Evolutionary conservation across 2,329 filamentous ascomycete genomes (phyloP).

Genomic region (Fusarium virguliforme): DNA sequence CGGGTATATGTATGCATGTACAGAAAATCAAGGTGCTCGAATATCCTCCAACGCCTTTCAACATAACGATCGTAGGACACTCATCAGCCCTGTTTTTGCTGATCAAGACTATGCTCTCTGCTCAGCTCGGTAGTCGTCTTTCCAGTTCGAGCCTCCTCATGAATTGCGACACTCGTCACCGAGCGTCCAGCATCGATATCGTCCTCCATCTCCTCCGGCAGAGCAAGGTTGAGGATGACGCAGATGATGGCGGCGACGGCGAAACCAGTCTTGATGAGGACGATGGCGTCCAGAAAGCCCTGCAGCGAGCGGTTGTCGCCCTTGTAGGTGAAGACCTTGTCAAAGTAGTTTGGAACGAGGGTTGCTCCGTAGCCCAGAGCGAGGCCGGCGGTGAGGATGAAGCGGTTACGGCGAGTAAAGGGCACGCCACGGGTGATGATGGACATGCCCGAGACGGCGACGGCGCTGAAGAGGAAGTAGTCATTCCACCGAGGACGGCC

Average conservation of each 20-base stretch:
- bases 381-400: constrained; percentile 84
- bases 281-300: constrained; percentile 83
- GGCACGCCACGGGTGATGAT: constrained; percentile 79
- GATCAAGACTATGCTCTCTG: constrained; percentile 47
- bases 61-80: not conserved
- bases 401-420: constrained; percentile 85
- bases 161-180: constrained; percentile 35
- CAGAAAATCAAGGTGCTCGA: not conserved
- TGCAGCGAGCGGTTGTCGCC: constrained; percentile 77
- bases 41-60: constrained; percentile 11
- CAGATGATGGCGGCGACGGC: constrained; percentile 82
- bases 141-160: constrained; percentile 27
- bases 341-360: constrained; percentile 77
- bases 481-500: constrained; percentile 79
- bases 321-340: constrained; percentile 79
- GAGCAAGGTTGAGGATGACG: constrained; percentile 79
- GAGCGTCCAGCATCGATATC: constrained; percentile 50
- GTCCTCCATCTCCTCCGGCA: constrained; percentile 84
- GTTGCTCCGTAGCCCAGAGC: constrained; percentile 82
- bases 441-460: constrained; percentile 83
- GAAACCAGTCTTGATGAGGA: constrained; percentile 81
- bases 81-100: constrained; percentile 36
- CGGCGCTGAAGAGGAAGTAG: constrained; percentile 83
- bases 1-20: constrained; percentile 8
- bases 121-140: constrained; percentile 35